Base-by-base conservation (phyloP, 2,329 filamentous ascomycete genomes). In the Verticillium nubilum region DNA sequence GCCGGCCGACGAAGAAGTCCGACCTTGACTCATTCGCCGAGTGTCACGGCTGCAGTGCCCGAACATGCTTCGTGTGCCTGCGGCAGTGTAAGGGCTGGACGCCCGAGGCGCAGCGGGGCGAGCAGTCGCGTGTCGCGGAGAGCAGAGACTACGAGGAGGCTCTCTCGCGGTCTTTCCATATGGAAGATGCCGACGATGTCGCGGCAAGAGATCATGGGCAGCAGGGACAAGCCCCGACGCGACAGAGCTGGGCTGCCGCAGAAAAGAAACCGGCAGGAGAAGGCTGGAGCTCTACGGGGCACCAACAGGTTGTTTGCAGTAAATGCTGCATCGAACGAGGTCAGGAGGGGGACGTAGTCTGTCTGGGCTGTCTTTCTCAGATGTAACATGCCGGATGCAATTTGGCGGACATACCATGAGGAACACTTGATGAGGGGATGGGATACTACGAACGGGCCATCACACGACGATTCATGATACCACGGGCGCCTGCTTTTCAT, bases 41-140 rank as follows among this genome's bases (percentile, higher is more conserved):
- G 66, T 91, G 88, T 69, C 75, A 82, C 64, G 80, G 82, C 15
- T 91, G 88, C 67, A 76, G 79, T 10, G 75, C 82, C 62, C 78
- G 86, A 50, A 84, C 87, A 0, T 91, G 88, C 69, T 90, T 83
- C 67, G 78, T 91, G n/a, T 91, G 88, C 69, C 82, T 89, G 52
- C 76, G 88, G 27, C 76, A 84, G 64, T 91, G 88, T 65, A 74
- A 80, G 13, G 82, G 83, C 2, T 81, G 79, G 77, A 63, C 67
- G 29, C 57, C 59, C 19, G 61, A 68, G 26, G 52, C 66, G 35
- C 54, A 63, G 10, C 26, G 17, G 23, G 10, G 50, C 53, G 6
- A 58, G 27, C 59, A 66, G 33, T 53, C 62, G 6, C 50, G 42
- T 47, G 42, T 10, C 5, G 19, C 19, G n/a, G 42, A 47, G 42